phyloP scores from a whole-genome alignment of 805 yeast genomes.

The Pichia rugopelliculosa region DNA sequence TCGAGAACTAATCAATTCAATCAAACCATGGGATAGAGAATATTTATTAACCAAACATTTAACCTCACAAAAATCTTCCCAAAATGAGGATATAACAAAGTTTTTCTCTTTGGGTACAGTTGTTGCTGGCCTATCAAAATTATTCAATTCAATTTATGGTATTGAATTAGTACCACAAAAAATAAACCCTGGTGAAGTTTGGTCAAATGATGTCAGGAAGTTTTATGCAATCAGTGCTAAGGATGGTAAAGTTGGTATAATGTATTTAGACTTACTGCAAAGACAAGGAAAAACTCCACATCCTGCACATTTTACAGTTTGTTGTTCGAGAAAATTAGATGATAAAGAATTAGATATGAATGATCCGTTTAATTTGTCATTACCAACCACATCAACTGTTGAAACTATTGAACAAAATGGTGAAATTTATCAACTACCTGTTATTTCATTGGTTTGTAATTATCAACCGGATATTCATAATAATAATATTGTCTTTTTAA shows the following conservation, averaged over 20 bases:
- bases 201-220: conserved; percentile 83
- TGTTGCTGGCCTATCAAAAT: conserved; percentile 68
- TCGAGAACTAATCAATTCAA: conserved; percentile 33
- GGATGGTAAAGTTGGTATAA: conserved; percentile 63
- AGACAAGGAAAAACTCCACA: conserved; percentile 67
- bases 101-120: conserved; percentile 83
- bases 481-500: conserved; percentile 41
- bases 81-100: conserved; percentile 43
- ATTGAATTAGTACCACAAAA: conserved; percentile 63
- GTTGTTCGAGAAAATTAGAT: conserved; percentile 80
- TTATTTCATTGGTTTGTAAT: conserved; percentile 83
- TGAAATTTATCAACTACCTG: conserved; percentile 70
- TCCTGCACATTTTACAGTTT: conserved; percentile 94
- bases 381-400: conserved; percentile 26
- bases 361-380: conserved; percentile 29
- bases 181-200: conserved; percentile 66
- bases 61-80: conserved; percentile 29
- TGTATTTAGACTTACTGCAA: conserved; percentile 83
- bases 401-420: conserved; percentile 32
- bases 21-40: conserved; percentile 92
- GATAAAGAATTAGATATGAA: conserved; percentile 41
- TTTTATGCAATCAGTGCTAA: conserved; percentile 63
- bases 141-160: conserved; percentile 70
- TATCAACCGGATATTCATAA: conserved; percentile 38
- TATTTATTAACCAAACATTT: conserved; percentile 33